Conservation (phyloP, 148 eudicot species). For the Chenopodium suecicum region DNA sequence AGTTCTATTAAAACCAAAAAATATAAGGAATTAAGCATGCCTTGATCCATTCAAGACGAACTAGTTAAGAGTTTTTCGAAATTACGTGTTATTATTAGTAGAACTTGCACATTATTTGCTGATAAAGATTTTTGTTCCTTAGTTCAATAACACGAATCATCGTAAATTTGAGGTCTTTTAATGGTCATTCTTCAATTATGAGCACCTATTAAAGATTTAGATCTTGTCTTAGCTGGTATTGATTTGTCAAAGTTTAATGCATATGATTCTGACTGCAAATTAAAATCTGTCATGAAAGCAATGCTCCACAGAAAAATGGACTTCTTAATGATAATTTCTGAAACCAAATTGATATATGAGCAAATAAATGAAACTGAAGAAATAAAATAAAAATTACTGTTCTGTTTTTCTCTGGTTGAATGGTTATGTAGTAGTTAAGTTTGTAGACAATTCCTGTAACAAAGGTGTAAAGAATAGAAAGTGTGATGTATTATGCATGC, state of each 20-base stretch:
- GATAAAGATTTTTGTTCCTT: background rate
- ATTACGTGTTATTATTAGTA: too few species aligned
- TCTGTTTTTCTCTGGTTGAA: background rate
- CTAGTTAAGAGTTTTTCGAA: too few species aligned
- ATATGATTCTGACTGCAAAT: background rate
- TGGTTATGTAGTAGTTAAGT: background rate
- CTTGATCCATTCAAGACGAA: too few species aligned
- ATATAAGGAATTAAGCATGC: too few species aligned
- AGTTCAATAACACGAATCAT: background rate
- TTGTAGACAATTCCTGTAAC: background rate
- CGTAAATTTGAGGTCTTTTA: background rate
- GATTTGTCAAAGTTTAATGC: background rate
- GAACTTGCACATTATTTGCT: too few species aligned
- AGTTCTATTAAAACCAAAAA: too few species aligned
- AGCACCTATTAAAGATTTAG: background rate
- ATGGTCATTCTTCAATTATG: background rate
- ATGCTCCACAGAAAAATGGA: background rate
- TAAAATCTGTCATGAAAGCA: background rate
- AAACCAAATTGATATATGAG: background rate
- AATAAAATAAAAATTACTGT: background rate
- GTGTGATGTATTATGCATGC: constrained; percentile 6
- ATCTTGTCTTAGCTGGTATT: background rate
- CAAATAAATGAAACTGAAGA: background rate
- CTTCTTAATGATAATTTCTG: background rate
- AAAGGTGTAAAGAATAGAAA: constrained; percentile 7